Conservation (phyloP, 306 rosid genomes). For the Castanea crenata region DNA sequence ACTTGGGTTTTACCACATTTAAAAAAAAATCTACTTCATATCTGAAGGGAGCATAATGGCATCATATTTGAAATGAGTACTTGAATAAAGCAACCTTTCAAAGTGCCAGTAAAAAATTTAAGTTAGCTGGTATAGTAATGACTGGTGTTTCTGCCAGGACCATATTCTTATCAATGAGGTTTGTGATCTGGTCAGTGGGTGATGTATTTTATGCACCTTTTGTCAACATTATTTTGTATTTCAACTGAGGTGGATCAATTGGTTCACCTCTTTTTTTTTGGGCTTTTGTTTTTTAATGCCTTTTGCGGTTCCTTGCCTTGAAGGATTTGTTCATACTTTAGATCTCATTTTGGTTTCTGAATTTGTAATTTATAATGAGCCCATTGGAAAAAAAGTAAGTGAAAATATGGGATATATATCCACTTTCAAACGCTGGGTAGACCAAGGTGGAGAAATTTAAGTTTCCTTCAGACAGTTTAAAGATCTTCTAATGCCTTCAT, state of each 20-base stretch:
- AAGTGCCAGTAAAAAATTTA: neutral
- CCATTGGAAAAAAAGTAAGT: neutral
- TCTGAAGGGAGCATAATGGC: neutral
- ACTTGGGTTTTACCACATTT: neutral
- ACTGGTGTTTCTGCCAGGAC: neutral
- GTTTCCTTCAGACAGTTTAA: neutral
- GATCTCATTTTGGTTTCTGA: neutral
- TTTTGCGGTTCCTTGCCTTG: neutral
- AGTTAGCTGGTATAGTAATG: neutral
- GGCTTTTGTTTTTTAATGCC: no score
- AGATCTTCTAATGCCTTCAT: neutral
- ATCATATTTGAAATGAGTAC: neutral
- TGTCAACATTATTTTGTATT: neutral
- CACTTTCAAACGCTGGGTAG: neutral
- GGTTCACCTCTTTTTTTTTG: neutral
- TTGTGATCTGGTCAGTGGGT: neutral
- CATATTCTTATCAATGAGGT: neutral
- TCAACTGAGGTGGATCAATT: neutral
- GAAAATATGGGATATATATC: neutral
- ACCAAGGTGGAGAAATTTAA: neutral
- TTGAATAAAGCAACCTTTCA: neutral
- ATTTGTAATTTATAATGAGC: neutral
- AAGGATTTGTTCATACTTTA: neutral
- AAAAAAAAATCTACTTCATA: neutral
- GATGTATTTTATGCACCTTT: neutral